phyloP scores from a whole-genome alignment of 2,329 filamentous ascomycete species.

The Raffaelea ambrosiae region DNA sequence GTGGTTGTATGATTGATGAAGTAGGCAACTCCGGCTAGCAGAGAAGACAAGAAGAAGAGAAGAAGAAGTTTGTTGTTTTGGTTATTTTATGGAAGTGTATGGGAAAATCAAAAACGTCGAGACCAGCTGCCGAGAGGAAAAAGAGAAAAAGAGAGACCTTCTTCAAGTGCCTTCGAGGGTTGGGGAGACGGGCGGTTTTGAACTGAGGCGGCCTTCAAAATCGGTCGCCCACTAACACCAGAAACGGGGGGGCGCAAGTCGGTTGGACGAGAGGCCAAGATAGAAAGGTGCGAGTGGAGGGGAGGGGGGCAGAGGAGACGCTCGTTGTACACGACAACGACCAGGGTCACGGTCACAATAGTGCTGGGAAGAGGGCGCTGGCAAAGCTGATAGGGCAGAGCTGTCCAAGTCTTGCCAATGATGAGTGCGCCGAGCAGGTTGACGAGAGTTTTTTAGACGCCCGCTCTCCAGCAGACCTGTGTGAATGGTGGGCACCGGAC shows the following conservation, averaged over 20 bases:
- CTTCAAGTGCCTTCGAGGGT: conserved; percentile 18
- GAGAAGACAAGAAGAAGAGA: conserved; percentile 21
- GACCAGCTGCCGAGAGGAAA: conserved; percentile 44
- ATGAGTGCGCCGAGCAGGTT: conserved; percentile 25
- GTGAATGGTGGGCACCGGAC: conserved; percentile 24
- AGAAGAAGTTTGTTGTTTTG: too few relatives aligned
- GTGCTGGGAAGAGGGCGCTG: conserved; percentile 15
- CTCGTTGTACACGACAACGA: conserved; percentile 23
- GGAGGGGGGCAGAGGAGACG: conserved; percentile 25
- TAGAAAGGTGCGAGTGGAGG: conserved; percentile 20
- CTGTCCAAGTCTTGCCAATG: conserved; percentile 23
- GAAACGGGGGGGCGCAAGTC: background rate
- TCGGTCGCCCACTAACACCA: too few relatives aligned
- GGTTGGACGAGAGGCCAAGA: conserved; percentile 13
- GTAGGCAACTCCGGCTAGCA: conserved; percentile 26
- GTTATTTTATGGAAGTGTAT: too few relatives aligned
- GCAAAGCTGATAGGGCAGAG: conserved; percentile 32
- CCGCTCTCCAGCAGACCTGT: conserved; percentile 15
- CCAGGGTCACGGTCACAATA: conserved; percentile 32
- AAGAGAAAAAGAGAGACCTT: conserved; percentile 25
- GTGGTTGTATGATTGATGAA: conserved; percentile 25
- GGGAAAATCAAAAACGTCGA: conserved; percentile 29
- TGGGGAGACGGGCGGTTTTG: conserved; percentile 43
- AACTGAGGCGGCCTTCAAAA: conserved; percentile 28
- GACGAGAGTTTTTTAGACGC: conserved; percentile 37